These are phyloP conservation scores for Escovopsis sp. DNA, from an alignment of 2,329 filamentous ascomycete genomes.

Conservation along the genomic window DNA sequence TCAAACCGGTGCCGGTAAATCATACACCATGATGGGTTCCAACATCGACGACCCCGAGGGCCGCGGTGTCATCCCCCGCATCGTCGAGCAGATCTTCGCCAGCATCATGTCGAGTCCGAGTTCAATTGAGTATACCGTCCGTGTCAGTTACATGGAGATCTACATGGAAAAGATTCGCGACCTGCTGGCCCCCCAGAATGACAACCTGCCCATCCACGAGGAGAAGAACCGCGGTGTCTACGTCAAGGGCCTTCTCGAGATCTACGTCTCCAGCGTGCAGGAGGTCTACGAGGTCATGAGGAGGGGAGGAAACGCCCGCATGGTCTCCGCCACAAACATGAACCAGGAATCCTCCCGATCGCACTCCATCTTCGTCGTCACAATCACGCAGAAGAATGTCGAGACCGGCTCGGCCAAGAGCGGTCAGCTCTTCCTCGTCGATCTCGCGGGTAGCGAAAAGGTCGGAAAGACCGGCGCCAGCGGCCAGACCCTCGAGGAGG, in stretches of 20 bases:
- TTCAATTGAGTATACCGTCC: constrained; percentile 96
- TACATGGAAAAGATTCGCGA: constrained; percentile 99
- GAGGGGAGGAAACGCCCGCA: constrained; percentile 74
- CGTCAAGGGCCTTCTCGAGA: constrained; percentile 85
- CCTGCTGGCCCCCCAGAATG: constrained; percentile 80
- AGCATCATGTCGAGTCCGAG: constrained; percentile 84
- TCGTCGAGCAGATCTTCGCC: constrained; percentile 93
- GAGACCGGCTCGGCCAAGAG: constrained; percentile 94
- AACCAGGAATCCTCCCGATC: constrained; percentile 97
- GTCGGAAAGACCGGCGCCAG: constrained; percentile 97
- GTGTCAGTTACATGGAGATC: constrained; percentile 98
- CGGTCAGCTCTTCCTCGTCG: constrained; percentile 90
- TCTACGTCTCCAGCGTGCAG: constrained; percentile 88
- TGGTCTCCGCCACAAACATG: constrained; percentile 97
- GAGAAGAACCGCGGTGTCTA: constrained; percentile 94
- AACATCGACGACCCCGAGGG: constrained; percentile 82
- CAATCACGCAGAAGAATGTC: constrained; percentile 92
- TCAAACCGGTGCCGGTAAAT: constrained; percentile 96
- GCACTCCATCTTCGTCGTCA: constrained; percentile 96
- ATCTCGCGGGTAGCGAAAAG: constrained; percentile 96
- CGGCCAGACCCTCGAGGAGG: constrained; percentile 91
- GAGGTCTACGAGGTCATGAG: constrained; percentile 97
- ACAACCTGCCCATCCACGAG: constrained; percentile 95
- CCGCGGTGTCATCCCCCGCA: constrained; percentile 91
- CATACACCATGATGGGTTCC: constrained; percentile 74